Percentiles rank a stretch among this genome's conserved stretches.
phyloP scores from a whole-genome alignment of 192 early-diverging fungal genomes.

The Coemansia sp. region DNA sequence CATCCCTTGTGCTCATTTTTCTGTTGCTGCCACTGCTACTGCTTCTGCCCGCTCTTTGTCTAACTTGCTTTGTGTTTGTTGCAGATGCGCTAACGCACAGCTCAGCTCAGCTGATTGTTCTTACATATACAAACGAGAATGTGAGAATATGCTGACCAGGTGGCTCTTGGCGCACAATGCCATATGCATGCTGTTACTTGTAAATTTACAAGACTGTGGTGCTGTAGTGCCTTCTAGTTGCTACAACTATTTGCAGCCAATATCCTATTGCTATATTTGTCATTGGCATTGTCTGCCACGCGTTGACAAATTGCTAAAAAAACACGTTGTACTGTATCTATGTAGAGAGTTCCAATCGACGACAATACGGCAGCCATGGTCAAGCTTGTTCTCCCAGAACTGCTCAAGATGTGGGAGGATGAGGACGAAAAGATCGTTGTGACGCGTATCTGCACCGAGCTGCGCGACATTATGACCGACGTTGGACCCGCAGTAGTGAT shows the following conservation, averaged over 20 bases:
- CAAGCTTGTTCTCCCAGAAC: conserved; percentile 64
- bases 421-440: conserved; percentile 85
- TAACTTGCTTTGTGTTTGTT: not conserved
- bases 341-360: conserved; percentile 63
- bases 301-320: not conserved
- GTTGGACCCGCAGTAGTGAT: conserved; percentile 66
- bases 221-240: too few species aligned
- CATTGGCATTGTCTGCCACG: too few species aligned
- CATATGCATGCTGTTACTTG: too few species aligned
- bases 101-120: conserved; percentile 19
- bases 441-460: conserved; percentile 72
- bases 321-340: not conserved
- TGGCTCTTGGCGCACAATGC: too few species aligned
- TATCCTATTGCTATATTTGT: too few species aligned
- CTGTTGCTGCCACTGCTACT: too few species aligned
- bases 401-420: conserved; percentile 70
- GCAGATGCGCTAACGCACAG: conserved; percentile 14
- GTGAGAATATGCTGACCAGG: too few species aligned
- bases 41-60: not conserved
- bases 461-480: conserved; percentile 65
- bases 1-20: too few species aligned
- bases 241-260: too few species aligned
- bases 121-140: not conserved
- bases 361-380: conserved; percentile 72
- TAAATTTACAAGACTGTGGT: too few species aligned